These are phyloP conservation scores for Alternaria arbusti DNA, from an alignment of 2,329 filamentous ascomycete species.

Conservation along the genomic window DNA sequence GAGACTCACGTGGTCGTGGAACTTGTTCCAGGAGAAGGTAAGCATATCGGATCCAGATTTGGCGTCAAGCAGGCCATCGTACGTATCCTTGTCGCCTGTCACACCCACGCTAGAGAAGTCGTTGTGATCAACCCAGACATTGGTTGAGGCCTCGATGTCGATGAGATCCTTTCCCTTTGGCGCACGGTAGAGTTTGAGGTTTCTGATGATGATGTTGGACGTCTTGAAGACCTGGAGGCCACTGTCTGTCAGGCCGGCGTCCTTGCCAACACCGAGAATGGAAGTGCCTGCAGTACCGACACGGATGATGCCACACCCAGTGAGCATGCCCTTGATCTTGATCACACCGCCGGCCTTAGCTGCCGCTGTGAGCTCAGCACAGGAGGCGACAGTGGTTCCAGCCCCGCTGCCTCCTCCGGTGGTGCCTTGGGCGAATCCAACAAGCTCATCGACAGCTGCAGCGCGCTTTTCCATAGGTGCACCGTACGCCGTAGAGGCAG, in stretches of 20 bases:
- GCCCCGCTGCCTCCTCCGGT: constrained; percentile 63
- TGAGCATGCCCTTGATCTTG: constrained; percentile 40
- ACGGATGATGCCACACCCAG: constrained; percentile 41
- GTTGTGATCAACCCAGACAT: constrained; percentile 69
- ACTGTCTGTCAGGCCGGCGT: constrained; percentile 51
- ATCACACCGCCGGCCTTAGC: constrained; percentile 48
- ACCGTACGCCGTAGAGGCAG: constrained; percentile 31
- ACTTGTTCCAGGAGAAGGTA: constrained; percentile 61
- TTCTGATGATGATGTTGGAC: constrained; percentile 68
- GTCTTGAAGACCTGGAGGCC: constrained; percentile 61
- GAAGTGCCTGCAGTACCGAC: constrained; percentile 32
- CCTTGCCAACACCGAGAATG: constrained; percentile 51
- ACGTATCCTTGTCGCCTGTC: constrained; percentile 39
- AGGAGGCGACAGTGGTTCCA: constrained; percentile 61
- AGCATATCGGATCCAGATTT: constrained; percentile 68
- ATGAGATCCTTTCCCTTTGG: constrained; percentile 66
- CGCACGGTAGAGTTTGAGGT: constrained; percentile 65
- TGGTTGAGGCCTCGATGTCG: constrained; percentile 62
- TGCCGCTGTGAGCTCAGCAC: constrained; percentile 58
- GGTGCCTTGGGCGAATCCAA: constrained; percentile 60
- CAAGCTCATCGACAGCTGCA: constrained; percentile 38
- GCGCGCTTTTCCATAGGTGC: constrained; percentile 35
- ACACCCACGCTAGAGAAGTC: constrained; percentile 64
- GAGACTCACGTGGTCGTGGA: constrained; percentile 58
- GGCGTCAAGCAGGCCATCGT: constrained; percentile 60